Evolutionary conservation across 306 rosid species (phyloP).

Genomic region (Inga oerstediana): DNA sequence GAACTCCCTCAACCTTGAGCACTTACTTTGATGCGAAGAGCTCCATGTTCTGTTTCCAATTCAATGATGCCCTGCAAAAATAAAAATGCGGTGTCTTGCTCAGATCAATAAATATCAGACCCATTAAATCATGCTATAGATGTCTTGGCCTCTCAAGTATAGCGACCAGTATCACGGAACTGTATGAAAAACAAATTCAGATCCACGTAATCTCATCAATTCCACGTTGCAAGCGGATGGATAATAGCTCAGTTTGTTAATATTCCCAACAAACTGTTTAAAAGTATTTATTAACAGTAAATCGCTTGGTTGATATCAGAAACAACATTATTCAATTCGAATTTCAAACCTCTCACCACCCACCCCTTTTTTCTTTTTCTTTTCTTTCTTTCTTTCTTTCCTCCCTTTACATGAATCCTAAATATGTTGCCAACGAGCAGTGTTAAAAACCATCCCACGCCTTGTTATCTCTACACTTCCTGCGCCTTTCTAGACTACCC

Average conservation of each 20-base stretch:
- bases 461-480: not conserved
- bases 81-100: not conserved
- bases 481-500: not conserved
- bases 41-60: slow-evolving; percentile 72
- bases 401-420: not conserved
- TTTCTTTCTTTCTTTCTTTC: not conserved
- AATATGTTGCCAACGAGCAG: not conserved
- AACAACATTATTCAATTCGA: not conserved
- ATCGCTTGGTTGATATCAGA: not conserved
- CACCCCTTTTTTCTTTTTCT: not conserved
- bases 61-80: slow-evolving; percentile 75
- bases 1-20: slow-evolving; percentile 14
- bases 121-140: not conserved
- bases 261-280: not conserved
- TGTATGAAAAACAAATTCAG: not conserved
- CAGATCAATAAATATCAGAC: not conserved
- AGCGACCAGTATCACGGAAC: slow-evolving; percentile 10
- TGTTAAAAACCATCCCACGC: not conserved
- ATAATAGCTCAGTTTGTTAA: not conserved
- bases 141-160: not conserved
- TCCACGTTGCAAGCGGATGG: not conserved
- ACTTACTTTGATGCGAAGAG: slow-evolving; percentile 84
- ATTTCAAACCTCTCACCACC: not conserved
- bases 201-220: slow-evolving; percentile 9
- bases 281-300: not conserved